Conservation (phyloP, 306 rosid species). For the Quercus suber region DNA sequence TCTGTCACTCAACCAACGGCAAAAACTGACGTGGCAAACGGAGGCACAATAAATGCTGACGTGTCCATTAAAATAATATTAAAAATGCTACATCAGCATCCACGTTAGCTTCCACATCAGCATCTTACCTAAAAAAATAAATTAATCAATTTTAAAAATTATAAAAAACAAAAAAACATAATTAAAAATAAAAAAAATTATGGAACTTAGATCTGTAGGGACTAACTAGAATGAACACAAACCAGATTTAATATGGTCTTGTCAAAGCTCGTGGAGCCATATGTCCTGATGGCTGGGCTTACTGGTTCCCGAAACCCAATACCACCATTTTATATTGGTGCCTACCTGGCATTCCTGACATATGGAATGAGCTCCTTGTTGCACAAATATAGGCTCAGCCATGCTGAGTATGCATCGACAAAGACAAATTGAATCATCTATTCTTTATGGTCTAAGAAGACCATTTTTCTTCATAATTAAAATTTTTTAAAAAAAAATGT, state of each 20-base stretch:
- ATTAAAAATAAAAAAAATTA: too few species aligned
- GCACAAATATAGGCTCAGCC: constrained; percentile 58
- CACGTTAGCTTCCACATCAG: too few species aligned
- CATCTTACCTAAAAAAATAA: too few species aligned
- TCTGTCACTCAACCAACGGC: too few species aligned
- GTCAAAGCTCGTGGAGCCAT: constrained; percentile 74
- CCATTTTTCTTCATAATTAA: constrained; percentile 18
- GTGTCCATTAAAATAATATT: too few species aligned
- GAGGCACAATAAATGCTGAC: too few species aligned
- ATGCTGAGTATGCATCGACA: not conserved
- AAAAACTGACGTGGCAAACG: too few species aligned
- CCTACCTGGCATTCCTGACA: constrained; percentile 82
- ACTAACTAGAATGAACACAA: too few species aligned
- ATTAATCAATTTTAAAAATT: too few species aligned
- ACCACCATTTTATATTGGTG: constrained; percentile 94
- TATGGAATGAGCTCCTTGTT: constrained; percentile 90
- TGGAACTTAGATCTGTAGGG: too few species aligned
- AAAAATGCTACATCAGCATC: too few species aligned
- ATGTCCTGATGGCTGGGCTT: constrained; percentile 96
- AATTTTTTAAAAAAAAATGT: not conserved
- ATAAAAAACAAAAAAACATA: too few species aligned
- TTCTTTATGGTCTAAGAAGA: constrained; percentile 36
- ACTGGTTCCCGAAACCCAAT: constrained; percentile 71
- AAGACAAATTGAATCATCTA: constrained; percentile 14
- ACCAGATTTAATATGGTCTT: constrained; percentile 41